Conservation (phyloP, 2,329 filamentous ascomycete species). For the Ceratocystis eucalypticola region DNA sequence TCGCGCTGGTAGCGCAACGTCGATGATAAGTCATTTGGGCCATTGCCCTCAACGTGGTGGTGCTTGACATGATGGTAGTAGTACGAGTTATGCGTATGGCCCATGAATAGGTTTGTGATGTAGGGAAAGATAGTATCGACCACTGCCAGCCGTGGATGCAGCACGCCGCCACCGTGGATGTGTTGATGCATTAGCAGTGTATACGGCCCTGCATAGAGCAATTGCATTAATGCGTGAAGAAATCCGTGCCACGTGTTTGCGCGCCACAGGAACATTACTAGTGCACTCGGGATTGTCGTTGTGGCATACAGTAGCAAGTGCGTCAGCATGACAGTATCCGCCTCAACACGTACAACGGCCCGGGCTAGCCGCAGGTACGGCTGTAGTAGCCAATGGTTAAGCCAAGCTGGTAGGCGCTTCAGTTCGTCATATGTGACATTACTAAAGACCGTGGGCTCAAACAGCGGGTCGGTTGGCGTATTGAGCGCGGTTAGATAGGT, state of each 20-base stretch:
- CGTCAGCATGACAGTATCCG: constrained; percentile 66
- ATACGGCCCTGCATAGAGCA: constrained; percentile 58
- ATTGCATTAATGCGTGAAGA: constrained; percentile 50
- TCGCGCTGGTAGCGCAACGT: constrained; percentile 68
- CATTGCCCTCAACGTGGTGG: constrained; percentile 45
- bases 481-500: constrained; percentile 31
- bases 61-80: constrained; percentile 80
- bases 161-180: constrained; percentile 61
- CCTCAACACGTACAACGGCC: constrained; percentile 46
- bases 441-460: constrained; percentile 36
- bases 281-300: constrained; percentile 56
- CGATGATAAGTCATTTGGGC: constrained; percentile 39
- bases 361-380: constrained; percentile 47
- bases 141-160: constrained; percentile 39
- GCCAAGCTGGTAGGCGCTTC: constrained; percentile 26
- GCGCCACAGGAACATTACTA: constrained; percentile 42
- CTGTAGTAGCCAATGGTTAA: constrained; percentile 39
- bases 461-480: constrained; percentile 29
- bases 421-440: constrained; percentile 30
- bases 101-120: constrained; percentile 60
- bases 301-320: constrained; percentile 59
- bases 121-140: constrained; percentile 60
- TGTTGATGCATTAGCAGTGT: constrained; percentile 77
- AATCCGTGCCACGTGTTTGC: constrained; percentile 51
- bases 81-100: constrained; percentile 76